Conservation (phyloP, 306 rosid genomes). For the Cajanus cajan region DNA sequence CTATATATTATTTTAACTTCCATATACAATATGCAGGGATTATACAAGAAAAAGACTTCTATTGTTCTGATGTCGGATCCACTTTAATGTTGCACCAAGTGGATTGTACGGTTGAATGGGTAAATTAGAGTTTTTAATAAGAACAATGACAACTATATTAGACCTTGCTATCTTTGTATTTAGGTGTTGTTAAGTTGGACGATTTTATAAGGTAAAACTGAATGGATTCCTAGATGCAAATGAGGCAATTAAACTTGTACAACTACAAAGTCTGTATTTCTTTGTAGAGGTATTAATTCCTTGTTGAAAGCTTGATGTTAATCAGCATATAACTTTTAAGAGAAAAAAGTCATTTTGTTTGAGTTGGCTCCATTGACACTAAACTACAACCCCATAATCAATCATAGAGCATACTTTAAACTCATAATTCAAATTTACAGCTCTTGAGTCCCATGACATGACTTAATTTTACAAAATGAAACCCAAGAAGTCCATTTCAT, state of each 20-base stretch:
- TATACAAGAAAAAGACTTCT: too few species aligned
- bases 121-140: neutral
- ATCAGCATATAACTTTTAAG: neutral
- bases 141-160: neutral
- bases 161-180: neutral
- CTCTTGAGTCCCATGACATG: neutral
- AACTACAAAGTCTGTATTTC: neutral
- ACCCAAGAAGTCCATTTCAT: neutral
- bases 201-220: neutral
- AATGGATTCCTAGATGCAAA: neutral
- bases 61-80: neutral
- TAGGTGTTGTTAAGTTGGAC: neutral
- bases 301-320: neutral
- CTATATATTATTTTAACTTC: neutral
- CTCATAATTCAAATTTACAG: neutral
- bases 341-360: neutral
- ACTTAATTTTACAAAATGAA: conserved; percentile 7
- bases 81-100: neutral
- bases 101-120: neutral
- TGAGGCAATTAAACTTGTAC: neutral
- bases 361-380: neutral
- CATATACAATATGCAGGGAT: neutral
- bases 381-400: neutral
- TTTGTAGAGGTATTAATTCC: neutral
- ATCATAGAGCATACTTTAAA: neutral